Base-by-base conservation (phyloP, 2,329 filamentous ascomycete species). In the Thielaviopsis punctulata region DNA sequence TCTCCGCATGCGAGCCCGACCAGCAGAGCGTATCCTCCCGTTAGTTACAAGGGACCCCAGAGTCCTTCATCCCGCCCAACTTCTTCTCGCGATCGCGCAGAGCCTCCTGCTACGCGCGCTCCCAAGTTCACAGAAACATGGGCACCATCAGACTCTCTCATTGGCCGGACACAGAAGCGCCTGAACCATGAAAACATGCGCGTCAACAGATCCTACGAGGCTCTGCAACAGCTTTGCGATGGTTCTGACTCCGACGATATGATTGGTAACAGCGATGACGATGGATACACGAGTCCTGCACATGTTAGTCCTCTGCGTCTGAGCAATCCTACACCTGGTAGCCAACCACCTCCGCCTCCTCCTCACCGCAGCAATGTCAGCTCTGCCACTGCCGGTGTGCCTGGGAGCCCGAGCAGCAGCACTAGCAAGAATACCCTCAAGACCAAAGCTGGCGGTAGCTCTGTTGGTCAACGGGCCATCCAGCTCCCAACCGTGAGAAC, bases 51-150 rank as follows among this genome's bases (percentile, higher is more conserved):
- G 13, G 39, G 25, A 13, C 22, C 22, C 4, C 21, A 30, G 13
- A 50, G 36, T 15, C 36, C 48, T 30, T 47, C 39, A 7, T 41
- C 36, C 36, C n/a, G 8, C 4, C n/a, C 36, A 10, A 19, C n/a
- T 4, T 19, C 36, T 41, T 19, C 36, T 41, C 36, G 36, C 13
- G n/a, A n/a, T 19, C 4, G n/a, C 8, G 36, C 10, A 3, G 36
- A 41, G 47, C 46, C 55, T 63, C 45, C 67, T 65, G 10, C 25
- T 65, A 27, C 25, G 5, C 70, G 72, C 27, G 57, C 64, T 1
- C 66, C 68, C 43, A 71, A 66, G 57, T 76, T 76, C 58, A 76
- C 69, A 4, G 75, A 77, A 59, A 68, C 72, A 0, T 78, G 75
- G 75, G 69, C 69, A 56, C 66, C 74, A 2, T 70, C 72, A 1